Conservation (phyloP, 345 rosid species). For the Fremontodendron californicum region DNA sequence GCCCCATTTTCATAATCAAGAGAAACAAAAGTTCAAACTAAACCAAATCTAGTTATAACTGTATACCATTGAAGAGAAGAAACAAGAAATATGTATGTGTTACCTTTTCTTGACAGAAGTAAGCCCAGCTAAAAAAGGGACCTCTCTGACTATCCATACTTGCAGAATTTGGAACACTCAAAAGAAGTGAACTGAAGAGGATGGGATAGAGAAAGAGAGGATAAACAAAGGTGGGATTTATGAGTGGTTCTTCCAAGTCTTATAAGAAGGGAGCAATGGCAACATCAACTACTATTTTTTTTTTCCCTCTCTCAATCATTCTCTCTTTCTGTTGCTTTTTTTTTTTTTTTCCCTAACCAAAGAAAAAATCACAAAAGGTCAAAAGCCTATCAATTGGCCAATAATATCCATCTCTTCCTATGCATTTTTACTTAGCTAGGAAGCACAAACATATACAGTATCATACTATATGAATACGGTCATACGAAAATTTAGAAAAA, state of each 20-base stretch:
- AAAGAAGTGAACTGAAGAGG: not conserved
- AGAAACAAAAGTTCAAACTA: not conserved
- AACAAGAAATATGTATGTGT: not conserved
- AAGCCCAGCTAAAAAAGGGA: slow-evolving; percentile 51
- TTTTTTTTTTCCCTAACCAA: not conserved
- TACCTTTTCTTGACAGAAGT: slow-evolving; percentile 67
- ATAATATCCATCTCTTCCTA: not conserved
- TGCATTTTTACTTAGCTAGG: too few species aligned
- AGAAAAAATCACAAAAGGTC: slow-evolving; percentile 45
- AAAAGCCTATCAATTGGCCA: slow-evolving; percentile 18
- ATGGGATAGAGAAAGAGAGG: not conserved
- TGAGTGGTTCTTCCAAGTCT: slow-evolving; percentile 26
- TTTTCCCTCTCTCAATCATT: too few species aligned
- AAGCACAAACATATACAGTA: too few species aligned
- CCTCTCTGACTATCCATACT: slow-evolving; percentile 62
- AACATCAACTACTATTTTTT: too few species aligned
- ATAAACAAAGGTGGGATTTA: slow-evolving; percentile 17
- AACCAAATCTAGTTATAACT: not conserved
- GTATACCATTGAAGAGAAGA: not conserved
- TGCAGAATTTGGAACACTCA: not conserved
- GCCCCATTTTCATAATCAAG: not conserved
- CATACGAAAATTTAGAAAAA: too few species aligned
- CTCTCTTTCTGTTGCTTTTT: too few species aligned
- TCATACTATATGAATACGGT: too few species aligned
- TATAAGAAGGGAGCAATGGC: slow-evolving; percentile 25